Evolutionary conservation across 2,329 filamentous ascomycete genomes (phyloP).

Genomic region (Ophiostoma sp.): DNA sequence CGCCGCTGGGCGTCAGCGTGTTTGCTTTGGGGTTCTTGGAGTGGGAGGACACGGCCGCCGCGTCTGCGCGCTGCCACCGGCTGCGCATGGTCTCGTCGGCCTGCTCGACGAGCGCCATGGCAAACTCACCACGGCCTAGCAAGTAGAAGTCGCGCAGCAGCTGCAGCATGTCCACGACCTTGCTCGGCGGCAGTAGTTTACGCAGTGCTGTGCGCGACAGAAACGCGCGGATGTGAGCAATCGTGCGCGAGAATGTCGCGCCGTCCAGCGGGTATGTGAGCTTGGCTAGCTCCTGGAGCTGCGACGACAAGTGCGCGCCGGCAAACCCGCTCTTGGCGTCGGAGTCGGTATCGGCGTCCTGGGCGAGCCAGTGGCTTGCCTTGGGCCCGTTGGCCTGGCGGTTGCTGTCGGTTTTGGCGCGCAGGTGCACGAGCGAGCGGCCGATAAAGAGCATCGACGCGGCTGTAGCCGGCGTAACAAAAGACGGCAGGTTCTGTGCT

Average conservation of each 20-base stretch:
- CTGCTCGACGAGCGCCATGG: constrained; percentile 76
- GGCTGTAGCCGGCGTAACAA: constrained; percentile 69
- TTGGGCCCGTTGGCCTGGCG: constrained; percentile 15
- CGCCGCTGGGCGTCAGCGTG: constrained; percentile 30
- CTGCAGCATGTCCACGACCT: constrained; percentile 69
- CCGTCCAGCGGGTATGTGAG: constrained; percentile 69
- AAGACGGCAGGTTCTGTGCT: constrained; percentile 63
- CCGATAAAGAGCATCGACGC: constrained; percentile 87
- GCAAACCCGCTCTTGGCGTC: constrained; percentile 37
- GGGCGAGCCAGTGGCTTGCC: constrained; percentile 22
- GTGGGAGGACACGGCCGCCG: background rate
- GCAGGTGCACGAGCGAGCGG: constrained; percentile 78
- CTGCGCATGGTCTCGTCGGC: constrained; percentile 74
- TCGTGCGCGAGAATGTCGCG: constrained; percentile 62
- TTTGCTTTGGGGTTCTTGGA: background rate
- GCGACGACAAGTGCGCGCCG: constrained; percentile 49
- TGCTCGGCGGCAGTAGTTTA: constrained; percentile 69
- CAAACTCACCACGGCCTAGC: constrained; percentile 83
- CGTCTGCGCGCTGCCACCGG: constrained; percentile 60
- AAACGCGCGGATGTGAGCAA: constrained; percentile 71
- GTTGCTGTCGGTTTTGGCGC: constrained; percentile 18
- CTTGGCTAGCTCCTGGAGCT: constrained; percentile 62
- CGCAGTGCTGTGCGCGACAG: constrained; percentile 80
- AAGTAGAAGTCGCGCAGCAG: constrained; percentile 83
- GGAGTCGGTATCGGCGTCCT: constrained; percentile 33